These are phyloP conservation scores for Pinus taeda DNA, from an alignment of 75 land plant species.

Conservation along the genomic window DNA sequence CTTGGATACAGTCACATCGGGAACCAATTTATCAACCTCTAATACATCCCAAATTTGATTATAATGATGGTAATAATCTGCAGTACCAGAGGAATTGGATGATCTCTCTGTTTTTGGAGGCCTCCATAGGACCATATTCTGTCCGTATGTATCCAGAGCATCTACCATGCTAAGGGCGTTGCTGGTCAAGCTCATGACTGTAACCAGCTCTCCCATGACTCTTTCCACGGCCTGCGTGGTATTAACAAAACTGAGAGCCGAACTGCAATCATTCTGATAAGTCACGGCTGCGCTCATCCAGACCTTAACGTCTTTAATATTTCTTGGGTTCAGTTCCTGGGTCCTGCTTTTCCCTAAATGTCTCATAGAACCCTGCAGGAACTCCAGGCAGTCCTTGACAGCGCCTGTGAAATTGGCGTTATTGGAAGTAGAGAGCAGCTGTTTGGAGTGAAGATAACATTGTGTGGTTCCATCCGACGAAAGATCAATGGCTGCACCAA, in stretches of 20 bases:
- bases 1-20: constrained; percentile 47
- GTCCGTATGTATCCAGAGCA: constrained; percentile 40
- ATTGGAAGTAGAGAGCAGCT: no score
- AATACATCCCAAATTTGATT: constrained; percentile 3
- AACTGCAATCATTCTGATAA: constrained; percentile 54
- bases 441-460: no score
- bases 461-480: no score
- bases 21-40: constrained; percentile 4
- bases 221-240: no score
- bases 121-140: constrained; percentile 31
- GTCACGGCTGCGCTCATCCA: constrained; percentile 61
- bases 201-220: background rate
- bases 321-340: background rate
- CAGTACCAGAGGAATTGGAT: no score
- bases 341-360: constrained; percentile 10
- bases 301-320: constrained; percentile 33
- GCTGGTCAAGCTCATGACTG: constrained; percentile 47
- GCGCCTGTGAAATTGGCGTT: constrained; percentile 26
- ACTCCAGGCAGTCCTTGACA: constrained; percentile 36
- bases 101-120: constrained; percentile 47
- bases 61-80: background rate
- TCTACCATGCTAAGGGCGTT: constrained; percentile 69
- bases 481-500: no score
- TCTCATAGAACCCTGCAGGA: constrained; percentile 19
- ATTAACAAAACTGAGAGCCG: constrained; percentile 44